Conservation (phyloP, 176 grass and related monocot genomes). For the Hyparrhenia diplandra region DNA sequence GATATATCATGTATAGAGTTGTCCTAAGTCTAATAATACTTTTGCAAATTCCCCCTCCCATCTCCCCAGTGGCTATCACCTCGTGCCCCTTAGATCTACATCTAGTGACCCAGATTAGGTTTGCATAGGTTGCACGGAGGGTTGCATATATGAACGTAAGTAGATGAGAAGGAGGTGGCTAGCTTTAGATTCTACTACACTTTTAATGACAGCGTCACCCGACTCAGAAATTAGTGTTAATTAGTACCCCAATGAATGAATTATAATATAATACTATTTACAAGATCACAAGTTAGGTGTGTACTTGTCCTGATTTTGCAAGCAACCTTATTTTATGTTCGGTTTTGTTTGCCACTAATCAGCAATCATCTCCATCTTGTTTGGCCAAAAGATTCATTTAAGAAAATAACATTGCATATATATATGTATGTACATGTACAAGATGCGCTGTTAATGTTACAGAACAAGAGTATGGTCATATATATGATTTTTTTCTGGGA, state of each 20-base stretch:
- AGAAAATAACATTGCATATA: neutral
- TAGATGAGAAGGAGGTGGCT: neutral
- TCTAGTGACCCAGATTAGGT: too few species aligned
- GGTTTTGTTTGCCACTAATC: constrained; percentile 6
- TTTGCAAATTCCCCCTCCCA: too few species aligned
- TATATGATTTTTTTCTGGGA: too few species aligned
- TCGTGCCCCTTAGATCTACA: too few species aligned
- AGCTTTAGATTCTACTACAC: neutral
- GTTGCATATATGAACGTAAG: neutral
- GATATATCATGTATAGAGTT: too few species aligned
- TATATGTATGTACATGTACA: neutral
- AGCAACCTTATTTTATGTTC: constrained; percentile 4
- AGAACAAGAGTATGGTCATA: neutral
- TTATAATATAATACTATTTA: neutral
- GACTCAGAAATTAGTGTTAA: neutral
- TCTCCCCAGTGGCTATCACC: too few species aligned
- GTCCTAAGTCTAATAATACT: too few species aligned
- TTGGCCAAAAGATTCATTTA: neutral
- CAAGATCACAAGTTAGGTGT: constrained; percentile 10
- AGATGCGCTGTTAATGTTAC: neutral
- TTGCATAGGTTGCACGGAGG: too few species aligned
- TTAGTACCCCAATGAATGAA: neutral
- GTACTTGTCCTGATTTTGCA: constrained; percentile 11
- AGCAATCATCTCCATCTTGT: neutral
- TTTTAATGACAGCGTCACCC: neutral